Evolutionary conservation across 1,284 basidiomycete species (phyloP).

Genomic region (Melampsora occidentalis): DNA sequence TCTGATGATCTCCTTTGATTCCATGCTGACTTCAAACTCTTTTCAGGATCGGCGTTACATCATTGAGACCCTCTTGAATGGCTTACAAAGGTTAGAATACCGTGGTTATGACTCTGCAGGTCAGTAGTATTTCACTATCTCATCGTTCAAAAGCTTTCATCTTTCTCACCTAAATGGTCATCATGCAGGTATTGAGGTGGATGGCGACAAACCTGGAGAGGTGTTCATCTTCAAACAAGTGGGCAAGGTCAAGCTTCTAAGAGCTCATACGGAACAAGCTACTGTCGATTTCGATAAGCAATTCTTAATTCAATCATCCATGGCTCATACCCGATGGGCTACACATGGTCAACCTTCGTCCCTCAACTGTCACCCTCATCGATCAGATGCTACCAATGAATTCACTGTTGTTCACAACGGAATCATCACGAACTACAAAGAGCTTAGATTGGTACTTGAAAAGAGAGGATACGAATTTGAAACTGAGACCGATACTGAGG

Average conservation of each 20-base stretch:
- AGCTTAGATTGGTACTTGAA: constrained; percentile 86
- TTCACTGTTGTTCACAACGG: constrained; percentile 98
- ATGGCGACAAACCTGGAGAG: constrained; percentile 76
- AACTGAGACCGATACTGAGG: constrained; percentile 97
- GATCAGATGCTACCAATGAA: constrained; percentile 74
- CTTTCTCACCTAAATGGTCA: not conserved
- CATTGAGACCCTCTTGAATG: constrained; percentile 85
- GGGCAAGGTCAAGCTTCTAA: constrained; percentile 91
- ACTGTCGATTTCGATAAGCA: constrained; percentile 75
- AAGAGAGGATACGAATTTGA: constrained; percentile 94
- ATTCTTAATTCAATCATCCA: constrained; percentile 84
- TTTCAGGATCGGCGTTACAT: constrained; percentile 83
- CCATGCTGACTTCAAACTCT: not conserved
- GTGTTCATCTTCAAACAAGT: constrained; percentile 95
- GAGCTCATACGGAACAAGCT: constrained; percentile 81
- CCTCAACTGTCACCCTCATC: constrained; percentile 92
- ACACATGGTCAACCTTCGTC: constrained; percentile 76
- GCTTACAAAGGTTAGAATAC: constrained; percentile 93
- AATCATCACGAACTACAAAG: constrained; percentile 86
- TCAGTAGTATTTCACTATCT: constrained; percentile 48
- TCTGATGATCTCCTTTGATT: not conserved
- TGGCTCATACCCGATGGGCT: constrained; percentile 99
- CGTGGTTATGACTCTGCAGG: constrained; percentile 95
- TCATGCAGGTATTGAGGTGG: constrained; percentile 74
- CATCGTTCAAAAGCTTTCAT: constrained; percentile 1